Evolutionary conservation across 2,329 filamentous ascomycete species (phyloP).

Genomic region (Beauveria varroae): DNA sequence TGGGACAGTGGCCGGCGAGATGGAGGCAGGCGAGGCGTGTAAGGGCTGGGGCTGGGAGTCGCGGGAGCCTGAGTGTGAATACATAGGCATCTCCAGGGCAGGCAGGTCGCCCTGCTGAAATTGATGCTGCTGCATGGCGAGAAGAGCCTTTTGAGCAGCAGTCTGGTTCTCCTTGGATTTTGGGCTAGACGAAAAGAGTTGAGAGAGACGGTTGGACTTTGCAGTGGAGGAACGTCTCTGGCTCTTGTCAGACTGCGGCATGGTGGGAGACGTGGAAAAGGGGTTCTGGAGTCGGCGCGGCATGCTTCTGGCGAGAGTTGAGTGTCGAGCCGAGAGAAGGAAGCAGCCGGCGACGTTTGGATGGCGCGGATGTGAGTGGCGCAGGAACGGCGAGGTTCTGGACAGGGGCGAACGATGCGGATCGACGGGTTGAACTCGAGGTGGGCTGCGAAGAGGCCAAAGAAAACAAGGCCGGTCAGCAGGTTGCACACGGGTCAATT

Average conservation of each 20-base stretch:
- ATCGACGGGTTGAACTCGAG: neutral
- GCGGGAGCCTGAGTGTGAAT: neutral
- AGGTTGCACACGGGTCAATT: neutral
- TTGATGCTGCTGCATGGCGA: conserved; percentile 52
- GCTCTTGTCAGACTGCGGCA: conserved; percentile 40
- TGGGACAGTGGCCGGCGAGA: conserved; percentile 65
- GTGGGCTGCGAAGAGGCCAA: neutral
- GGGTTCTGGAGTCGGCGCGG: conserved; percentile 52
- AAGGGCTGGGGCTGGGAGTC: conserved; percentile 10
- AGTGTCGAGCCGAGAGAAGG: neutral
- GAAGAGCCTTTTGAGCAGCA: conserved; percentile 59
- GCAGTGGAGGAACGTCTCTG: conserved; percentile 54
- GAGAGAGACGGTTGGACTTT: conserved; percentile 69
- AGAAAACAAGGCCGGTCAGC: neutral
- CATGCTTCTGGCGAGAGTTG: conserved; percentile 35
- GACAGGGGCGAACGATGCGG: neutral
- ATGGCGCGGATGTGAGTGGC: neutral
- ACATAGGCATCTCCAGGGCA: neutral
- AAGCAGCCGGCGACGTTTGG: conserved; percentile 2
- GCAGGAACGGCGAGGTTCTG: neutral
- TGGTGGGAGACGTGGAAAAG: conserved; percentile 44
- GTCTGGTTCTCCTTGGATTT: conserved; percentile 60
- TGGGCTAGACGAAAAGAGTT: conserved; percentile 75
- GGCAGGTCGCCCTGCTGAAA: neutral
- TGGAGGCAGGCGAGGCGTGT: conserved; percentile 49